Conservation (phyloP, 371 early-diverging fungal species). For the Lichtheimia ramosa region DNA sequence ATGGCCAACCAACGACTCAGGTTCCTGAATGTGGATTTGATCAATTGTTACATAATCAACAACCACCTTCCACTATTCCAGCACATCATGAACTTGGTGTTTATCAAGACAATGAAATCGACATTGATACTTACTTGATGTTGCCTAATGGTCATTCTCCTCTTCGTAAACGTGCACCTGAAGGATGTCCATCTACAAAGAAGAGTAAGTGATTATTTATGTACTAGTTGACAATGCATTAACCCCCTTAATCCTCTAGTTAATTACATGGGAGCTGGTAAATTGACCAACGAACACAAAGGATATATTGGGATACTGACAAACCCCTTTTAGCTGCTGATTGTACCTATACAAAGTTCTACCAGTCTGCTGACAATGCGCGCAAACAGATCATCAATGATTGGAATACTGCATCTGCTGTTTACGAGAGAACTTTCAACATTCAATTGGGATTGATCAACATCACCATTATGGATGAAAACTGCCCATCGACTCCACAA, state of each 20-base stretch:
- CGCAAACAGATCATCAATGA: slow-evolving; percentile 74
- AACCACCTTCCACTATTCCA: too few relatives aligned
- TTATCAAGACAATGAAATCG: background rate
- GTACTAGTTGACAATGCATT: background rate
- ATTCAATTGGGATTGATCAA: slow-evolving; percentile 84
- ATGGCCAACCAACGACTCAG: slow-evolving; percentile 3
- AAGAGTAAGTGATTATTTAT: slow-evolving; percentile 28
- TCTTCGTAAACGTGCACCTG: slow-evolving; percentile 34
- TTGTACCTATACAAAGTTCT: slow-evolving; percentile 71
- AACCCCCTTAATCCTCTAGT: slow-evolving; percentile 13
- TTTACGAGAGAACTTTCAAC: slow-evolving; percentile 90
- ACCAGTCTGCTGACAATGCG: slow-evolving; percentile 58
- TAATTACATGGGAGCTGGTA: slow-evolving; percentile 30
- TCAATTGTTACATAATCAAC: slow-evolving; percentile 11
- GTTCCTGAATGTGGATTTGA: slow-evolving; percentile 35
- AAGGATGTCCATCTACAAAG: slow-evolving; percentile 43
- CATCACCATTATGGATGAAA: slow-evolving; percentile 69
- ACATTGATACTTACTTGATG: background rate
- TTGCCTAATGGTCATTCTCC: background rate
- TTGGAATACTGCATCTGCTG: slow-evolving; percentile 76
- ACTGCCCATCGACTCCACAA: slow-evolving; percentile 53
- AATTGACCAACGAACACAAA: background rate
- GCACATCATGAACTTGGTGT: slow-evolving; percentile 9
- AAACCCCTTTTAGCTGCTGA: slow-evolving; percentile 60
- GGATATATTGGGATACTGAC: slow-evolving; percentile 1